phyloP scores from a whole-genome alignment of 352 stramenopile genomes.

The Blastocystis sp. region DNA sequence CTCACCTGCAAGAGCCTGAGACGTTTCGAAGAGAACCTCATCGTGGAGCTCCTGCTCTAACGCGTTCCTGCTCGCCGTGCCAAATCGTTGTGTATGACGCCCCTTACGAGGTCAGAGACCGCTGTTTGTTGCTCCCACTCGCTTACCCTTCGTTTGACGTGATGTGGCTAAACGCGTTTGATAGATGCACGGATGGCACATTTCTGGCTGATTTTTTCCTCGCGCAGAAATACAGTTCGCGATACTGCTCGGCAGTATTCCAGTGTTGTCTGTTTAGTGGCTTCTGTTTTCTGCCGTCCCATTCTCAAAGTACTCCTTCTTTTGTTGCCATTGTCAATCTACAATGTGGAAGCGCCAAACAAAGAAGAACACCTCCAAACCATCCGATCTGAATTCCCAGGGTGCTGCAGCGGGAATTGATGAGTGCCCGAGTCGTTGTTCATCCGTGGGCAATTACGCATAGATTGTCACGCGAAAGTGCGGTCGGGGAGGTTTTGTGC shows the following conservation, averaged over 20 bases:
- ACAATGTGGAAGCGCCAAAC: conserved; percentile 52
- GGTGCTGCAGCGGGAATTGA: not conserved
- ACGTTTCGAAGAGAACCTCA: conserved; percentile 1
- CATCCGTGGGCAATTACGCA: not conserved
- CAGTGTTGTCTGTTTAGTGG: conserved; percentile 41
- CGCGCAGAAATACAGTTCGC: too few species aligned
- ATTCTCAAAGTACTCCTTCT: too few species aligned
- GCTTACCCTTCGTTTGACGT: too few species aligned
- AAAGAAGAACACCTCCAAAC: not conserved
- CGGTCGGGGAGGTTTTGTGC: not conserved
- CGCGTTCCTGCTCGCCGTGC: not conserved
- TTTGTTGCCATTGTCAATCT: not conserved
- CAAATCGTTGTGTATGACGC: too few species aligned
- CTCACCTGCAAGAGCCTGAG: not conserved
- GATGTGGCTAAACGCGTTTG: too few species aligned
- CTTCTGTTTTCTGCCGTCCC: too few species aligned
- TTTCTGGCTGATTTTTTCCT: too few species aligned
- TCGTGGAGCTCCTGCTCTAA: conserved; percentile 11
- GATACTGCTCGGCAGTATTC: too few species aligned
- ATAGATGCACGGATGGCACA: too few species aligned
- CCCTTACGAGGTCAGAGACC: too few species aligned
- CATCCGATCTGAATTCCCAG: not conserved
- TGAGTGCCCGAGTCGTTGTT: conserved; percentile 28
- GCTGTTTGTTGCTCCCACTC: too few species aligned
- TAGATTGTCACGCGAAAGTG: conserved; percentile 49